phyloP scores from a whole-genome alignment of 306 rosid genomes.

The Acacia crassicarpa region DNA sequence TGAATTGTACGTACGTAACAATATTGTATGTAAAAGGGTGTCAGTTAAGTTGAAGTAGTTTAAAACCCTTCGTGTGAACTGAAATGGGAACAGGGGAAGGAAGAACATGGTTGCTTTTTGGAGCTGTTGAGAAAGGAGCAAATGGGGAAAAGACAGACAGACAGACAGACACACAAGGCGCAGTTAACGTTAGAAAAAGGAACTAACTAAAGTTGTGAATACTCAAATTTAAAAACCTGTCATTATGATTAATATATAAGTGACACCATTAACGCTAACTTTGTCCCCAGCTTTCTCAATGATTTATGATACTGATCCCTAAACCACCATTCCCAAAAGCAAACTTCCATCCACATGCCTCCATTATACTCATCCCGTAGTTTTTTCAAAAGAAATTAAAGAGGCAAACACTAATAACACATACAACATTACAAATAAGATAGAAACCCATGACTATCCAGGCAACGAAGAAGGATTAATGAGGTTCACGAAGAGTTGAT shows the following conservation, averaged over 20 bases:
- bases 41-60: not conserved
- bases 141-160: no score
- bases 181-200: constrained; percentile 24
- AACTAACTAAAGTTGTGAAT: not conserved
- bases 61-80: constrained; percentile 1
- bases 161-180: not conserved
- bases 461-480: not conserved
- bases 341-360: not conserved
- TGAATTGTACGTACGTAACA: not conserved
- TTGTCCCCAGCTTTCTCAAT: not conserved
- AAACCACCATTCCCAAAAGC: constrained; percentile 5
- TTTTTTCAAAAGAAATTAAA: no score
- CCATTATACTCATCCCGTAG: not conserved
- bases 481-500: constrained; percentile 22
- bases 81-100: not conserved
- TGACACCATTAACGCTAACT: not conserved
- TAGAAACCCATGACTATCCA: no score
- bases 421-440: no score
- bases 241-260: not conserved
- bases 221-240: not conserved
- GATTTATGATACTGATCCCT: constrained; percentile 12
- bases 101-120: constrained; percentile 26
- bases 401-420: not conserved
- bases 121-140: not conserved
- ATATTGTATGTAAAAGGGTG: no score